Evolutionary conservation across 2,329 filamentous ascomycete species (phyloP), one percentile per base, ranked within the genome.

Genomic region (Alternaria gaisen): DNA sequence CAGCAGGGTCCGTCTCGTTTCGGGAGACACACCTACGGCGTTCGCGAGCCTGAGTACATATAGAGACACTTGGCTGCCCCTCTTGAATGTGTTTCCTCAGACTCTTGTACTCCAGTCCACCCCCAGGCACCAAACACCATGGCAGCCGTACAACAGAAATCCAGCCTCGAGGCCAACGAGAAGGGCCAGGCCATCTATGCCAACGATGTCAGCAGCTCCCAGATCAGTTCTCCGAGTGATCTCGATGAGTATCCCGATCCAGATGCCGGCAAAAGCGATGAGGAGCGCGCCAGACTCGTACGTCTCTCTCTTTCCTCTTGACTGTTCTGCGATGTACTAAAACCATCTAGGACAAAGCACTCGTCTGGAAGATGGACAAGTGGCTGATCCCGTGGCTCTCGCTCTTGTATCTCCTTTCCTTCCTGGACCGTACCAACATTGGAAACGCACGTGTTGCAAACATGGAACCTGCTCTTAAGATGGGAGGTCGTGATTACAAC

Each of bases 401-500:
- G 36, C 66, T 81, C 1, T 66, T 81, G 20, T 82, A 81, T 58
- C 75, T 82, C n/a, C 65, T 81, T 34, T 79, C 77, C 6, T 81
- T 78, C 67, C 48, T 78, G 58, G 76, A 78, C 58, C 69, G 76
- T 9, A 77, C 75, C 53, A 78, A 78, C 61, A 78, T 78, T 53
- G 73, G 70, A 34, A 89, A 87, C 83, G 81, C 73, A 55, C 74
- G 74, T 58, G 76, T 81, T 36, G 75, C 77, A 36, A 67, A 74
- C 8, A 72, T 79, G 53, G 73, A 70, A 42, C 53, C 34, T 12
- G 65, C 69, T 20, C 63, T 76, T n/a, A n/a, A 65, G 4, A 75
- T 79, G 73, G 53, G 24, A 0, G 86, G 86, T 2, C 87, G 89
- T 56, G 82, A 90, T 65, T 91, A 91, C 67, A 81, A 90, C 5